Evolutionary conservation across 306 rosid species (phyloP).

Genomic region (Ammopiptanthus mongolicus): DNA sequence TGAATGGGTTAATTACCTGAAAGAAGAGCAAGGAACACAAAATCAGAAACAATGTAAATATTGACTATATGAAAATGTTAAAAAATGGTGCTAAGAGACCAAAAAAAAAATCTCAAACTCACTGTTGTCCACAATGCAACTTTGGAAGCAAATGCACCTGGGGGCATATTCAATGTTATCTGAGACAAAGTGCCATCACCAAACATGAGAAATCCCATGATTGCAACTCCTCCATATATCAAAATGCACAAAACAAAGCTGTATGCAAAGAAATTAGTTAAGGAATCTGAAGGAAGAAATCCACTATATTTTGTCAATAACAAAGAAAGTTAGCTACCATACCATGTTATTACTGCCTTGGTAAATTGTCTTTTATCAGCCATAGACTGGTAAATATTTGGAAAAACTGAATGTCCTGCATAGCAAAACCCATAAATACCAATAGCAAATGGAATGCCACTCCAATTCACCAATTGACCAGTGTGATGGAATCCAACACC

Average conservation of each 20-base stretch:
- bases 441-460: conserved; percentile 67
- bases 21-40: conserved; percentile 8
- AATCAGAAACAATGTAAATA: conserved; percentile 3
- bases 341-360: conserved; percentile 37
- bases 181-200: conserved; percentile 74
- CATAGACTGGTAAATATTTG: conserved; percentile 84
- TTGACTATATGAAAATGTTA: neutral
- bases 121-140: conserved; percentile 80
- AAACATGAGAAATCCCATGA: conserved; percentile 69
- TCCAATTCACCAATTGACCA: conserved; percentile 49
- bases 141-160: conserved; percentile 47
- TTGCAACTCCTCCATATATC: conserved; percentile 70
- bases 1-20: conserved; percentile 77
- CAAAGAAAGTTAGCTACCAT: neutral
- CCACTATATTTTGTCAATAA: neutral
- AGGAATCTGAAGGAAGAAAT: neutral
- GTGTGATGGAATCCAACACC: conserved; percentile 60
- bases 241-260: conserved; percentile 58
- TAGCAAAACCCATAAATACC: conserved; percentile 77
- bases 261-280: conserved; percentile 22
- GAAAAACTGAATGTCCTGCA: conserved; percentile 78
- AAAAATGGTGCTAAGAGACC: neutral
- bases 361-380: conserved; percentile 61
- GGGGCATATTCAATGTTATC: conserved; percentile 78
- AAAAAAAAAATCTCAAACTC: conserved; percentile 25